Percentiles rank a stretch among this genome's conserved stretches.
Conservation (phyloP, 768 basidiomycete genomes). For the Agrocybe chaxingu region DNA sequence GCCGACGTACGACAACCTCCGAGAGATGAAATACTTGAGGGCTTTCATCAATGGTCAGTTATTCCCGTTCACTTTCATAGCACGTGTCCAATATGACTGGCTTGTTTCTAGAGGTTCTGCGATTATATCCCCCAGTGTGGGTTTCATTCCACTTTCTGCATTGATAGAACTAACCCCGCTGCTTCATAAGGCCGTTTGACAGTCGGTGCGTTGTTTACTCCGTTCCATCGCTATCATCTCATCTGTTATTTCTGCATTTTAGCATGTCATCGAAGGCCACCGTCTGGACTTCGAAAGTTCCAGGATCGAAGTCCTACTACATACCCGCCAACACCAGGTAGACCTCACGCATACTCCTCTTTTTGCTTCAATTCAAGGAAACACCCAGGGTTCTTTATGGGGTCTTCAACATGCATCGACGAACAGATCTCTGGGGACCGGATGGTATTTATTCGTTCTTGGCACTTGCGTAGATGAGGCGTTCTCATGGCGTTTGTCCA, state of each 20-base stretch:
- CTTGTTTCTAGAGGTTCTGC: slow-evolving; percentile 33
- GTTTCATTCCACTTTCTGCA: not conserved
- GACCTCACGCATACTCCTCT: not conserved
- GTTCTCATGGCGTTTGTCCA: slow-evolving; percentile 5
- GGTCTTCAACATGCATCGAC: slow-evolving; percentile 41
- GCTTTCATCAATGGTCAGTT: slow-evolving; percentile 29
- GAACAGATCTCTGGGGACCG: slow-evolving; percentile 63
- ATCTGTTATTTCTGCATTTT: not conserved
- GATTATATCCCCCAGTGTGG: slow-evolving; percentile 35
- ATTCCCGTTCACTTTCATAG: not conserved
- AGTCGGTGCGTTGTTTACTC: slow-evolving; percentile 1
- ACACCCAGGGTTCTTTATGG: too few relatives aligned
- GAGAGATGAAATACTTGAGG: slow-evolving; percentile 39
- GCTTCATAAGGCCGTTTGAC: slow-evolving; percentile 9
- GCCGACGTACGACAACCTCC: slow-evolving; percentile 43
- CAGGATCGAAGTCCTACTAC: slow-evolving; percentile 18
- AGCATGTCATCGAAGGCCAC: slow-evolving; percentile 16
- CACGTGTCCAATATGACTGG: not conserved
- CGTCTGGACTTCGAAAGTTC: slow-evolving; percentile 14
- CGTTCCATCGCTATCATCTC: not conserved
- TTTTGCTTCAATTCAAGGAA: too few relatives aligned
- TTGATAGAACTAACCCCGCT: not conserved
- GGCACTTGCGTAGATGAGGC: too few relatives aligned
- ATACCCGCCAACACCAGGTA: slow-evolving; percentile 22
- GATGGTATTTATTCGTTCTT: slow-evolving; percentile 37